Evolutionary conservation across 352 stramenopile genomes (phyloP), one percentile per base, ranked within the genome.

Genomic region (Pythium phragmitis): DNA sequence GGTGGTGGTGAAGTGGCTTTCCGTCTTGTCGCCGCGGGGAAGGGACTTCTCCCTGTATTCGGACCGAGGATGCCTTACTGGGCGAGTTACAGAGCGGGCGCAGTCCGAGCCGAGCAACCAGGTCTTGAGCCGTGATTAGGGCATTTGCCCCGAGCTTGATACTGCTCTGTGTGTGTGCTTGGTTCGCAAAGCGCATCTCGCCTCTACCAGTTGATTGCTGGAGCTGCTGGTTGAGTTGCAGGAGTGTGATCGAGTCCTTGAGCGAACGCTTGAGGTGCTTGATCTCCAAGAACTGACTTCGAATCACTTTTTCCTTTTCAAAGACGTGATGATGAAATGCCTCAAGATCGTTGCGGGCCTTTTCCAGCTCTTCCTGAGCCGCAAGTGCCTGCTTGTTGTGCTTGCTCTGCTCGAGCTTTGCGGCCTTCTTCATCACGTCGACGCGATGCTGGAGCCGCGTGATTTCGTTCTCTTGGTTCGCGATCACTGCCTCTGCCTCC

Each of bases 211-310:
- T 49, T 14, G 79, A 67, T 21, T 74, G 68, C 34, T 85, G 69
- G 47, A 89, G 68, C 19, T 78, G 70, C n/a, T 86, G 72, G 54
- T 85, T 90, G 13, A 69, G 75, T n/a, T 89, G 79, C 6, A 86
- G 70, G 0, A 72, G 75, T 2, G 68, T 59, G 12, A 74, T 60
- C 16, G 88, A 63, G 11, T 92, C 81, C 17, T 84, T 77, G 1
- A 91, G 61, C 9, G 78, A 62, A 9, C 80, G 78, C 69, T 92
- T 92, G 51, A 94, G 79, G 39, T 82, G 77, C 65, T 94, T 94
- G 54, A 94, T 82, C 56, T 85, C 70, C 21, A 92, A 52, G 39
- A 88, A 83, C 33, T 91, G 80, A 5, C 65, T 75, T 36, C 85
- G 74, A 28, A 87, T 73, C 23, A 72, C 61, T 39, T 86, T 85